Conservation (phyloP, 192 early-diverging fungal species). For the Backusella psychrophila region DNA sequence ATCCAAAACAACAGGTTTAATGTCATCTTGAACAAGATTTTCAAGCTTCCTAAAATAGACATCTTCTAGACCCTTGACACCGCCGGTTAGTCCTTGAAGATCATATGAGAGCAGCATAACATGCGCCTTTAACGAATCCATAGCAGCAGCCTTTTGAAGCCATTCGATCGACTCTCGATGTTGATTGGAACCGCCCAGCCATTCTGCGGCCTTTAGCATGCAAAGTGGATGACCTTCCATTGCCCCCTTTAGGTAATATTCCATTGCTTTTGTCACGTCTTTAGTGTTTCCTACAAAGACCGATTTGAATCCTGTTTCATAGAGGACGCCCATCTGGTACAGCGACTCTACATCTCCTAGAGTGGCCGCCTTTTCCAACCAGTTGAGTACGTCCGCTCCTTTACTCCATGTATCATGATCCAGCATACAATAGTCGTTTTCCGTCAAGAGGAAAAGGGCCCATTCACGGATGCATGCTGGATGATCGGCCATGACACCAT, state of each 20-base stretch:
- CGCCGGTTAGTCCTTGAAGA: slow-evolving; percentile 13
- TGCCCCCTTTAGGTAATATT: slow-evolving; percentile 11
- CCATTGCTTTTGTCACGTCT: slow-evolving; percentile 1
- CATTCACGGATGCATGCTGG: slow-evolving; percentile 24
- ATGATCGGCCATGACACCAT: slow-evolving; percentile 16
- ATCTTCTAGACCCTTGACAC: neutral
- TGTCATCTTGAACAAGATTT: neutral
- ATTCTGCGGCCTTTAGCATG: slow-evolving; percentile 9
- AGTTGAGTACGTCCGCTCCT: slow-evolving; percentile 5
- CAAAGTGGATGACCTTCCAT: slow-evolving; percentile 2
- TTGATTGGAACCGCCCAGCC: neutral
- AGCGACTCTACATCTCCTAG: slow-evolving; percentile 10
- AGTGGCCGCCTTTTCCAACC: slow-evolving; percentile 13
- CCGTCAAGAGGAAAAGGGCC: slow-evolving; percentile 9
- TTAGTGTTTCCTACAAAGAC: neutral
- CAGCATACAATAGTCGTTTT: neutral
- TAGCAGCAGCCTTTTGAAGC: slow-evolving; percentile 11
- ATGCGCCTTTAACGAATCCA: slow-evolving; percentile 1
- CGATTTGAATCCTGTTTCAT: slow-evolving; percentile 17
- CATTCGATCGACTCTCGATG: slow-evolving; percentile 21
- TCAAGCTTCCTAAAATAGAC: neutral
- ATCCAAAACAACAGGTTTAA: neutral
- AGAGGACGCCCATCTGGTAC: neutral
- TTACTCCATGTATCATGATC: slow-evolving; percentile 1
- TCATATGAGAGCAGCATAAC: slow-evolving; percentile 22